Percentiles rank a stretch among this genome's conserved stretches.
These are phyloP conservation scores for Saturnispora ahearnii DNA, from an alignment of 805 yeast genomes.

Conservation along the genomic window DNA sequence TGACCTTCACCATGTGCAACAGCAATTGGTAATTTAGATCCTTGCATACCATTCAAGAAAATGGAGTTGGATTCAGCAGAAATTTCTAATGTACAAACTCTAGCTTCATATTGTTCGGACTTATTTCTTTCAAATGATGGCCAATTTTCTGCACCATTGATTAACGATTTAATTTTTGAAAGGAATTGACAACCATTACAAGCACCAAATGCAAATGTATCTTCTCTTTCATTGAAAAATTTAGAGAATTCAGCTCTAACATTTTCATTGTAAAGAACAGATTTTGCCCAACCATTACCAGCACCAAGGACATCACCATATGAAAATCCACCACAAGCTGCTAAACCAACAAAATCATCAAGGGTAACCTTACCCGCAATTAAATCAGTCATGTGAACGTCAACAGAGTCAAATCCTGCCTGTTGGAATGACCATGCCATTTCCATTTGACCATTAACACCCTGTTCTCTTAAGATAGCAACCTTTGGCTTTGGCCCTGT, in stretches of 20 bases:
- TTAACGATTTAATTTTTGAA: slow-evolving; percentile 72
- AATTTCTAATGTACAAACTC: slow-evolving; percentile 83
- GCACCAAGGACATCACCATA: slow-evolving; percentile 99
- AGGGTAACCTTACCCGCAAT: slow-evolving; percentile 62
- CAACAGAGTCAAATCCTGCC: slow-evolving; percentile 91
- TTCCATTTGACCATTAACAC: slow-evolving; percentile 96
- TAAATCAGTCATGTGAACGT: slow-evolving; percentile 94
- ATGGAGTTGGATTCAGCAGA: slow-evolving; percentile 39
- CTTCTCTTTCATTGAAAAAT: slow-evolving; percentile 79
- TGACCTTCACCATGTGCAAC: slow-evolving; percentile 99
- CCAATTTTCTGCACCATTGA: slow-evolving; percentile 94
- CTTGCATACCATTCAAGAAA: slow-evolving; percentile 83
- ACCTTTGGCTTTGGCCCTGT: slow-evolving; percentile 60
- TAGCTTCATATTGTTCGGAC: slow-evolving; percentile 94
- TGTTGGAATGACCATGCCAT: slow-evolving; percentile 96
- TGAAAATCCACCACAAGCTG: slow-evolving; percentile 98
- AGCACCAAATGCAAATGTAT: slow-evolving; percentile 95
- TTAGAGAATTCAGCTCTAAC: slow-evolving; percentile 67
- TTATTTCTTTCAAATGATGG: slow-evolving; percentile 87
- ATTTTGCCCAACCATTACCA: slow-evolving; percentile 98
- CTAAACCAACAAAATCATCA: slow-evolving; percentile 80
- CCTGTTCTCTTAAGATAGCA: slow-evolving; percentile 95
- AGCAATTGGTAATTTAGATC: slow-evolving; percentile 91
- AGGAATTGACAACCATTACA: slow-evolving; percentile 98
- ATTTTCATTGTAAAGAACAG: slow-evolving; percentile 74